A percentile compares a stretch with the other conserved stretches of the same genome.
These are phyloP conservation scores for Zymoseptoria crescenta DNA, from an alignment of 2,329 filamentous ascomycete species.

Conservation along the genomic window DNA sequence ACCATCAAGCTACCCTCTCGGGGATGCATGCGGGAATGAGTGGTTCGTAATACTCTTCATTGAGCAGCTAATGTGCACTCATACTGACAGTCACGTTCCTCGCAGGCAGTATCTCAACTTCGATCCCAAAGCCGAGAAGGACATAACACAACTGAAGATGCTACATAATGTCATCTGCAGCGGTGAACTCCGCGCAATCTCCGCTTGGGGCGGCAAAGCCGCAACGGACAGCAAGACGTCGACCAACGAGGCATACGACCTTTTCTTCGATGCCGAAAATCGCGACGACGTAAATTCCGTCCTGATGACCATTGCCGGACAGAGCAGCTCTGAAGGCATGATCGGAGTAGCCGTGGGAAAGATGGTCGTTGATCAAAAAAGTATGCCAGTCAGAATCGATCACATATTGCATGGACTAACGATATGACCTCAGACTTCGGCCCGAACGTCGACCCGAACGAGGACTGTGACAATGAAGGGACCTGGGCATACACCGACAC, in stretches of 20 bases:
- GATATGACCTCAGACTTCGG: conserved; percentile 4
- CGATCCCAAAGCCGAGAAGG: conserved; percentile 7
- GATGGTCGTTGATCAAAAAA: conserved; percentile 12
- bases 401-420: not conserved
- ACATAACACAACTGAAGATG: conserved; percentile 7
- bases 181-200: conserved; percentile 9
- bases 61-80: too few species aligned
- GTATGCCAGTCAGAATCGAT: not conserved
- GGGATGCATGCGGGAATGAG: conserved; percentile 12
- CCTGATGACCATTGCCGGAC: conserved; percentile 8
- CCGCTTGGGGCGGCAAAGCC: conserved; percentile 4
- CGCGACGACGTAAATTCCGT: conserved; percentile 7
- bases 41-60: not conserved
- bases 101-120: conserved; percentile 17
- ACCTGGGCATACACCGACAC: conserved; percentile 13
- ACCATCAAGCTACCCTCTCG: too few species aligned
- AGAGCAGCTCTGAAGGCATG: conserved; percentile 6
- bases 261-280: conserved; percentile 12
- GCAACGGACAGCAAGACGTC: not conserved
- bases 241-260: conserved; percentile 10
- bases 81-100: too few species aligned
- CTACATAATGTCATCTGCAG: conserved; percentile 15
- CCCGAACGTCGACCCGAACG: not conserved
- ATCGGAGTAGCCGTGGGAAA: conserved; percentile 10
- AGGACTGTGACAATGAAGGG: conserved; percentile 1